Evolutionary conservation across 1,284 basidiomycete species (phyloP), one percentile per base, ranked within the genome.

Genomic region (Tremellales sp.): DNA sequence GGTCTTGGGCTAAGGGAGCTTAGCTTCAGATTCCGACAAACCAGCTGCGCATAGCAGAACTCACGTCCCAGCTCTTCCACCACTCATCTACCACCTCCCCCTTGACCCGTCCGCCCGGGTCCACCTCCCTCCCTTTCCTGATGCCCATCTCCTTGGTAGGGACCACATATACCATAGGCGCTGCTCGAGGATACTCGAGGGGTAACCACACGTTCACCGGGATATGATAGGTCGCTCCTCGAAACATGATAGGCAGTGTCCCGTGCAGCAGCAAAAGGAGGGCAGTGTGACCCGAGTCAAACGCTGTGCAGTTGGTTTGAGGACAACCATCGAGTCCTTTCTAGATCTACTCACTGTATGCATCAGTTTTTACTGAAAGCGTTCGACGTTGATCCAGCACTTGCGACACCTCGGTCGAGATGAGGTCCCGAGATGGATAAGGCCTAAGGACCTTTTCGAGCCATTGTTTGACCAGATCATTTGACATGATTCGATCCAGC

Each of bases 111-210:
- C 95, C 95, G 63, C 87, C 89, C 39, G 85, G 81, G 60, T 97
- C 91, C 54, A 97, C 78, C 58, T 81, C 77, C 40, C 77, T 79
- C 12, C 85, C 81, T 22, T 86, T 79, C 53, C 84, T 82, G 56
- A 99, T 81, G 48, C 92, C 83, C 86, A 98, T 93, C 59, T 88
- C 85, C 41, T 76, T 79, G 1, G 91, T 97, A n/a, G 95, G 94
- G 10, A 89, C 85, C 53, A 99, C 93, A 73, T 90, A 97, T n/a
- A 80, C 79, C 60, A 98, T 81, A 7, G 95, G 95, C 2, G 91
- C 82, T 26, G 78, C 75, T 35, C 78, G 77, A 3, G 91, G 91
- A 65, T 89, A 94, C 35, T 87, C 84, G 50, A 80, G 79, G 5
- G 87, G 79, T 35, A 95, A 60, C 94, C 94, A 98, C 53, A 95